Percentiles rank a stretch among this genome's conserved stretches.
Conservation (phyloP, 441 rosid species). For the Erodium moschatum region DNA sequence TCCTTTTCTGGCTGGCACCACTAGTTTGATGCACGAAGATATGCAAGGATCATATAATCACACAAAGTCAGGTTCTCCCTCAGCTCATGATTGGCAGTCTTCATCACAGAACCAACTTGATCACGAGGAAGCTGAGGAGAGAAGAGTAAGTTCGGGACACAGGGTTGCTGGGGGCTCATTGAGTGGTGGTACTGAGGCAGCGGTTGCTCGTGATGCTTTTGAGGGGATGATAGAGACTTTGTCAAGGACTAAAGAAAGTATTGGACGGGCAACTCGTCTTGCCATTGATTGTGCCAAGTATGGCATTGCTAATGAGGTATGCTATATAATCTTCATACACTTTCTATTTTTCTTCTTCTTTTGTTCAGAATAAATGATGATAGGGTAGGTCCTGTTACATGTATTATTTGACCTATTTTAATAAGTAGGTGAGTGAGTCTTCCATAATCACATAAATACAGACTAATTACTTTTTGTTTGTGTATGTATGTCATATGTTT, state of each 20-base stretch:
- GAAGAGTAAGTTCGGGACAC: slow-evolving; percentile 59
- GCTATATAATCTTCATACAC: slow-evolving; percentile 11
- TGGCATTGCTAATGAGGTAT: slow-evolving; percentile 93
- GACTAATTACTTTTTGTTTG: background rate
- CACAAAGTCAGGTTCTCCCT: slow-evolving; percentile 24
- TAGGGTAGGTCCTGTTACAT: background rate
- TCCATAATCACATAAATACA: background rate
- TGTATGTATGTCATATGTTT: background rate
- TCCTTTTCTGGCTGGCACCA: slow-evolving; percentile 34
- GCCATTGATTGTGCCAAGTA: slow-evolving; percentile 98
- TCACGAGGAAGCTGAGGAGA: slow-evolving; percentile 66
- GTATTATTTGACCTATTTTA: background rate
- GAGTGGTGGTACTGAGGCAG: slow-evolving; percentile 93
- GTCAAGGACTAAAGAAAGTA: slow-evolving; percentile 96
- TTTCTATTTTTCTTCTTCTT: background rate
- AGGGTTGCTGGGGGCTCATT: slow-evolving; percentile 64
- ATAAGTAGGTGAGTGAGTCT: background rate
- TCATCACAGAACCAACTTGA: slow-evolving; percentile 39
- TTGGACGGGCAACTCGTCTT: slow-evolving; percentile 97
- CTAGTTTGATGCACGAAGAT: slow-evolving; percentile 33
- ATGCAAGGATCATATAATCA: slow-evolving; percentile 35
- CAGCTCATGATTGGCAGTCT: slow-evolving; percentile 42
- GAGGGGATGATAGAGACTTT: slow-evolving; percentile 99
- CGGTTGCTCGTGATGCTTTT: slow-evolving; percentile 97
- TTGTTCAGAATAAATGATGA: background rate